These are phyloP conservation scores for Boletus rubropictus DNA, from an alignment of 768 basidiomycete genomes.

Conservation along the genomic window DNA sequence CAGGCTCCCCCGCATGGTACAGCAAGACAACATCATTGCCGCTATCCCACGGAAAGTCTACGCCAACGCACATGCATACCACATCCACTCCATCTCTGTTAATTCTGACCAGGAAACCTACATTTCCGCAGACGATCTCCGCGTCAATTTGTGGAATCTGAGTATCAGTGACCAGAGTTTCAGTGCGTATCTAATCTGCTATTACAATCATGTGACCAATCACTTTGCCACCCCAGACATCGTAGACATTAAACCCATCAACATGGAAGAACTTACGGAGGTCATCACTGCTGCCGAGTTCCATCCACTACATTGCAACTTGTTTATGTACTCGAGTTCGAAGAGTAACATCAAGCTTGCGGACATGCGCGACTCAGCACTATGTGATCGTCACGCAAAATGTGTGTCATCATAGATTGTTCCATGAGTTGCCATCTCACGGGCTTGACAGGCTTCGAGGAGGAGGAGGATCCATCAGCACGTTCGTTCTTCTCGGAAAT, in stretches of 20 bases:
- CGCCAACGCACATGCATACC: slow-evolving; percentile 98
- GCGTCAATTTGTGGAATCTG: slow-evolving; percentile 98
- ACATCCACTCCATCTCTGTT: slow-evolving; percentile 99
- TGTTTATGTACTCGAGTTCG: slow-evolving; percentile 99
- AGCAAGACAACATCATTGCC: slow-evolving; percentile 97
- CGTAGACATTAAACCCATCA: slow-evolving; percentile 98
- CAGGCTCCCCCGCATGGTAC: slow-evolving; percentile 83
- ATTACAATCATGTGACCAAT: slow-evolving; percentile 1
- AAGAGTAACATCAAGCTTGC: slow-evolving; percentile 99
- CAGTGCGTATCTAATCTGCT: slow-evolving; percentile 55
- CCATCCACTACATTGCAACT: slow-evolving; percentile 94
- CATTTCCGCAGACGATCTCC: slow-evolving; percentile 96
- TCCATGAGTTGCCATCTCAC: slow-evolving; percentile 7
- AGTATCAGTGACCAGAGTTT: slow-evolving; percentile 99
- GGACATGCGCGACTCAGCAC: slow-evolving; percentile 96
- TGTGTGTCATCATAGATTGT: slow-evolving; percentile 46
- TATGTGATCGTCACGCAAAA: slow-evolving; percentile 95
- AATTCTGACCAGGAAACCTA: slow-evolving; percentile 99
- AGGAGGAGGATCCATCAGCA: slow-evolving; percentile 95
- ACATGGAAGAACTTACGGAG: slow-evolving; percentile 99
- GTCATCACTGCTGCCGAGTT: slow-evolving; percentile 99
- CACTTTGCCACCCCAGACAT: slow-evolving; percentile 59
- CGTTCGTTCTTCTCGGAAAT: slow-evolving; percentile 99
- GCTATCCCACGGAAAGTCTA: slow-evolving; percentile 98
- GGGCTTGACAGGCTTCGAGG: slow-evolving; percentile 77